Percentiles rank a stretch among this genome's conserved stretches.
These are phyloP conservation scores for Sungouiella thailandica DNA, from an alignment of 805 yeast species.

Conservation along the genomic window DNA sequence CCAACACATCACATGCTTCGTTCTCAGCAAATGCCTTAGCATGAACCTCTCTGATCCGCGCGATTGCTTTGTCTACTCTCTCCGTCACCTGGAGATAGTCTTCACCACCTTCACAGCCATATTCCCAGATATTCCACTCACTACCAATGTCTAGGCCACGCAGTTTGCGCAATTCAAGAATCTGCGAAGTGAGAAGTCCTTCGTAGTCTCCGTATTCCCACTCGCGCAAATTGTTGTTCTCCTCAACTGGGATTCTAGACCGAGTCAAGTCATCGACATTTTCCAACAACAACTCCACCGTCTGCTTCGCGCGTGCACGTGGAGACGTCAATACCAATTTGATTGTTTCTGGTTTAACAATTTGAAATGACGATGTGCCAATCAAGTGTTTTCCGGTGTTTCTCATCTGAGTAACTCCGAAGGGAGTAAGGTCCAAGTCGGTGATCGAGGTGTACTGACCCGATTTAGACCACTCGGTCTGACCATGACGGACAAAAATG, in stretches of 20 bases:
- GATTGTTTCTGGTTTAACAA: slow-evolving; percentile 61
- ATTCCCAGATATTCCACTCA: slow-evolving; percentile 80
- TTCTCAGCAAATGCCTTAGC: slow-evolving; percentile 44
- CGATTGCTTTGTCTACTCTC: slow-evolving; percentile 69
- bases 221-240: slow-evolving; percentile 72
- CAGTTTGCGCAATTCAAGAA: slow-evolving; percentile 50
- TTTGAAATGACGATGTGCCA: slow-evolving; percentile 44
- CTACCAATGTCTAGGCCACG: slow-evolving; percentile 51
- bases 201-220: slow-evolving; percentile 98
- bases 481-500: slow-evolving; percentile 76
- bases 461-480: slow-evolving; percentile 92
- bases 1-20: slow-evolving; percentile 64
- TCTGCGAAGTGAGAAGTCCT: slow-evolving; percentile 69
- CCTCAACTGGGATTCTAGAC: slow-evolving; percentile 37
- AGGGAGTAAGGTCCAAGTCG: slow-evolving; percentile 71
- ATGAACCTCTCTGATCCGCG: slow-evolving; percentile 59
- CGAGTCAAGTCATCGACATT: slow-evolving; percentile 40
- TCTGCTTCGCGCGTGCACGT: slow-evolving; percentile 70
- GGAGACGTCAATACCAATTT: slow-evolving; percentile 76
- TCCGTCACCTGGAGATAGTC: slow-evolving; percentile 56
- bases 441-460: slow-evolving; percentile 91
- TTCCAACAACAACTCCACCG: slow-evolving; percentile 60
- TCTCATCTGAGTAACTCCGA: slow-evolving; percentile 72
- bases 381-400: slow-evolving; percentile 70
- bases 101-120: slow-evolving; percentile 94